A percentile compares a stretch with the other conserved stretches of the same genome.
Evolutionary conservation across 2,329 filamentous ascomycete genomes (phyloP).

Genomic region (Orbilia blumenaviensis): DNA sequence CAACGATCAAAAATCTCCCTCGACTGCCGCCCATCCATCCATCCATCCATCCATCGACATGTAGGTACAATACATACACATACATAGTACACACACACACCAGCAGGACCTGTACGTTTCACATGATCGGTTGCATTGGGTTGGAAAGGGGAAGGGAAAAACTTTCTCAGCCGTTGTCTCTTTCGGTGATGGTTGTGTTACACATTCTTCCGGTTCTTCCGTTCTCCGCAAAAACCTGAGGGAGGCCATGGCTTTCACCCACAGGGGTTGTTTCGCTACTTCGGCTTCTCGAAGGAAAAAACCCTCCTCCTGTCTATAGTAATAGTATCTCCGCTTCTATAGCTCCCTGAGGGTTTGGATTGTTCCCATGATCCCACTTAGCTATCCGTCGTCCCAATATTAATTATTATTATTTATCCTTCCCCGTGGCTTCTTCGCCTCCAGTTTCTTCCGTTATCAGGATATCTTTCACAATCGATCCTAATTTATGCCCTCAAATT

Average conservation of each 20-base stretch:
- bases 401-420: not conserved
- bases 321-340: constrained; percentile 8
- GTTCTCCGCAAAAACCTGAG: constrained; percentile 1
- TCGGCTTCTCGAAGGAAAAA: constrained; percentile 16
- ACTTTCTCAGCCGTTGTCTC: constrained; percentile 2
- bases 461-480: not conserved
- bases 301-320: not conserved
- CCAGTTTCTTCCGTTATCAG: constrained; percentile 3
- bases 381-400: too few relatives aligned
- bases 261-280: constrained; percentile 8
- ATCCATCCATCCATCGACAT: constrained; percentile 1
- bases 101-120: too few relatives aligned
- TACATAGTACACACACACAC: not conserved
- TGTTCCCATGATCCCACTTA: too few relatives aligned
- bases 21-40: not conserved
- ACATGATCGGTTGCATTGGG: constrained; percentile 12
- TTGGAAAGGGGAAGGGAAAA: constrained; percentile 18
- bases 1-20: not conserved
- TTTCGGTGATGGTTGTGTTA: constrained; percentile 25
- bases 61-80: constrained; percentile 10
- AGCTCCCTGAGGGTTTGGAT: too few relatives aligned
- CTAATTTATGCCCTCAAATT: constrained; percentile 12
- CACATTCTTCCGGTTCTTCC: constrained; percentile 36
- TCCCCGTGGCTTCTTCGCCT: too few relatives aligned
- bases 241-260: not conserved